Evolutionary conservation across 2,329 filamentous ascomycete species (phyloP).

Genomic region (Pleoardoris graminearum): DNA sequence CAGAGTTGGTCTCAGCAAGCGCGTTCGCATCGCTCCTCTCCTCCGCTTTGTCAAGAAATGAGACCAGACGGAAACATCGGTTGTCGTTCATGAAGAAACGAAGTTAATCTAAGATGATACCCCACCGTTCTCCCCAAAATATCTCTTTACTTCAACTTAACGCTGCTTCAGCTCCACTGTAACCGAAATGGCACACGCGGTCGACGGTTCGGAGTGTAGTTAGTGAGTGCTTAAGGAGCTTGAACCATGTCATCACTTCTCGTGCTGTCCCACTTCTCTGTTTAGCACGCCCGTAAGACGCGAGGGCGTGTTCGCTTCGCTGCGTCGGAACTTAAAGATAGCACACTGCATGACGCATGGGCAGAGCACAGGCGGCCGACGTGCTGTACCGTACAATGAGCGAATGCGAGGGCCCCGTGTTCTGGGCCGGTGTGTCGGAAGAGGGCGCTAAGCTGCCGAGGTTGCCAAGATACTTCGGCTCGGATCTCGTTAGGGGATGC

Average conservation of each 20-base stretch:
- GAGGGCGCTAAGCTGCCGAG: background rate
- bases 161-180: background rate
- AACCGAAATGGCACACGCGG: background rate
- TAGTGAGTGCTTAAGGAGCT: background rate
- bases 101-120: slow-evolving; percentile 1
- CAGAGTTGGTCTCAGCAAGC: slow-evolving; percentile 55
- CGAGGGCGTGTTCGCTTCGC: slow-evolving; percentile 1
- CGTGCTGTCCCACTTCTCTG: background rate
- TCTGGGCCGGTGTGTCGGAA: background rate
- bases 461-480: background rate
- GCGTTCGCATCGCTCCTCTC: slow-evolving; percentile 53
- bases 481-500: background rate
- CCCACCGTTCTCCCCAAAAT: slow-evolving; percentile 2
- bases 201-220: background rate
- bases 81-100: background rate
- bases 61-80: slow-evolving; percentile 7
- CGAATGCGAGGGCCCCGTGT: background rate
- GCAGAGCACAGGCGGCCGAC: slow-evolving; percentile 4
- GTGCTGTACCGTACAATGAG: background rate
- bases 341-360: slow-evolving; percentile 8
- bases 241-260: background rate
- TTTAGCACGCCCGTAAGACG: slow-evolving; percentile 1
- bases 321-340: slow-evolving; percentile 3
- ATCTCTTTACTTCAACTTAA: background rate
- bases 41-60: slow-evolving; percentile 53